Percentiles rank a stretch among this genome's conserved stretches.
phyloP scores from a whole-genome alignment of 768 basidiomycete species.

The Leucosporidium yakuticum region DNA sequence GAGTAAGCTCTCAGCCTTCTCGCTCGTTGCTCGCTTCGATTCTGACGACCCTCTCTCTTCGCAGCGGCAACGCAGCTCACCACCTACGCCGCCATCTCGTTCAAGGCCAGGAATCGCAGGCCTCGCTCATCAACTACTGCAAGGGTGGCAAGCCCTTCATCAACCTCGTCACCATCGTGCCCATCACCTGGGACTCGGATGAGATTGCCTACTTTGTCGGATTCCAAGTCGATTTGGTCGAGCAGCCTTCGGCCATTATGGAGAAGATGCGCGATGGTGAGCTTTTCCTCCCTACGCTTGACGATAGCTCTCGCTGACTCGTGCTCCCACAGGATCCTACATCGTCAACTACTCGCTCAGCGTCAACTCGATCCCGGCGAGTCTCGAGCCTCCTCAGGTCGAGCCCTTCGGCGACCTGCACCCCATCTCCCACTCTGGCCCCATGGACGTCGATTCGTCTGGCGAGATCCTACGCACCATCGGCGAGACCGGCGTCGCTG shows the following conservation, averaged over 20 bases:
- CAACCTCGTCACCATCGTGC: conserved; percentile 86
- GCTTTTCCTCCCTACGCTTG: background rate
- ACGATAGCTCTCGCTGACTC: conserved; percentile 1
- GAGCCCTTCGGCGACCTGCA: no score
- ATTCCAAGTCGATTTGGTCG: conserved; percentile 87
- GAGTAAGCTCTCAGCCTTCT: conserved; percentile 41
- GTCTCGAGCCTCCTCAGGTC: background rate
- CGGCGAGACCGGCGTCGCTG: conserved; percentile 31
- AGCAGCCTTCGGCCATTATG: conserved; percentile 77
- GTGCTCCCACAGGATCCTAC: conserved; percentile 54
- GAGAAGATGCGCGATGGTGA: conserved; percentile 59
- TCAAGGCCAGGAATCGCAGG: conserved; percentile 81
- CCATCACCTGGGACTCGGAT: conserved; percentile 65
- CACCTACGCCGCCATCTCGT: conserved; percentile 61
- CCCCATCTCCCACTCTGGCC: background rate
- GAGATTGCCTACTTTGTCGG: conserved; percentile 84
- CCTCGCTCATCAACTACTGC: conserved; percentile 76
- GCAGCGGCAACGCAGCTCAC: conserved; percentile 52
- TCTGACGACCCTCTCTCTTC: no score
- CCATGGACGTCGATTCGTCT: background rate
- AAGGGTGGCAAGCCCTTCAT: conserved; percentile 79
- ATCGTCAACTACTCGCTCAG: conserved; percentile 54
- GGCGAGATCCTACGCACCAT: conserved; percentile 27
- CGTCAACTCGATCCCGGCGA: conserved; percentile 12
- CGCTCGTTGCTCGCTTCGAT: no score